Evolutionary conservation across 352 stramenopile species (phyloP), one percentile per base, ranked within the genome.

Genomic region (Phytophthora cryptogea): DNA sequence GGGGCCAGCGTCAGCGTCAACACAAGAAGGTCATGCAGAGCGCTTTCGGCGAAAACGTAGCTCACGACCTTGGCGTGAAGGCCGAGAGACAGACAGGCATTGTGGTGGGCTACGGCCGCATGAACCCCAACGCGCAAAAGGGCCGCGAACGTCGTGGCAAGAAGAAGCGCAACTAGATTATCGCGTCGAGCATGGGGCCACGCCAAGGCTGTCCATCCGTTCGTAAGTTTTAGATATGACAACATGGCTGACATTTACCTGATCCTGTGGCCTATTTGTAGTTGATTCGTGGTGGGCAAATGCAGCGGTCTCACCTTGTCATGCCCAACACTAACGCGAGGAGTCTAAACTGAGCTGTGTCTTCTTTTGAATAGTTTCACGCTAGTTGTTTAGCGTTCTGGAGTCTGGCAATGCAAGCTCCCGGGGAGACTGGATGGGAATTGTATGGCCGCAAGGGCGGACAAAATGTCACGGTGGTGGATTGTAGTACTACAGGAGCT

Each of bases 71-170:
- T 6, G 93, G 94, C 33, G 96, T 96, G 26, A 96, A 98, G 63
- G 84, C 92, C 42, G 90, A 95, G 64, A 96, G 94, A 59, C 79
- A 92, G 40, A 88, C 86, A 54, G 80, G 88, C 41, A 93, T 98
- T 58, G 89, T 86, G 36, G 90, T 98, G 33, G 96, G 95, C 36
- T 98, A 97, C 68, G 95, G 95, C 41, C 91, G 94, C 61, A 95
- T 95, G 75, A 99, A 99, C 80, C 96, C 96, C 4, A 99, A 99
- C 71, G 79, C 94, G 27, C 84, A 94, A 31, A 98, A 98, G 62
- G 96, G 97, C 30, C 90, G 97, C 42, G 97, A 99, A 69, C 88
- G 96, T 54, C 89, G 97, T 54, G 97, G 96, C 31, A 99, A 99
- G 83, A 99, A 98, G 88, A 99, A 99, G 71, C 78, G 73, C 63